Percentiles rank a stretch among this genome's conserved stretches.
Evolutionary conservation across 805 yeast genomes (phyloP).

Genomic region (Pichia exigua): DNA sequence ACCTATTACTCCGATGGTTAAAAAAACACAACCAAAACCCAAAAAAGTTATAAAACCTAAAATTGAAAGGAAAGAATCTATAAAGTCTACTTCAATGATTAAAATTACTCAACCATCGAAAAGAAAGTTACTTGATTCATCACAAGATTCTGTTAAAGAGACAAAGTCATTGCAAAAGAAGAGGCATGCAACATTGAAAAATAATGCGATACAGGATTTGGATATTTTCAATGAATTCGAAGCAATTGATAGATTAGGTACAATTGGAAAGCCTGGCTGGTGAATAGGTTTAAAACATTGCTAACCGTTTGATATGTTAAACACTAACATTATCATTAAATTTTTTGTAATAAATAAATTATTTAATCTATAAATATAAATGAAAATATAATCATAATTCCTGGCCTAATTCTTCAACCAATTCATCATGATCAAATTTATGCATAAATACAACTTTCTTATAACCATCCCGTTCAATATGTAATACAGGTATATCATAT

Average conservation of each 20-base stretch:
- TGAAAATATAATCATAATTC: slow-evolving; percentile 16
- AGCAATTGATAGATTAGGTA: slow-evolving; percentile 6
- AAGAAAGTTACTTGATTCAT: slow-evolving; percentile 7
- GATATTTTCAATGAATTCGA: slow-evolving; percentile 12
- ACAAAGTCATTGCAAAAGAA: neutral
- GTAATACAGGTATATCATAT: slow-evolving; percentile 74
- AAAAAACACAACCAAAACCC: neutral
- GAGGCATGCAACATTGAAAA: neutral
- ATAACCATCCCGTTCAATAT: slow-evolving; percentile 44
- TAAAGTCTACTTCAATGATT: neutral
- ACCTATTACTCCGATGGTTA: neutral
- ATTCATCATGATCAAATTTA: slow-evolving; percentile 46
- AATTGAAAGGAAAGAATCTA: neutral
- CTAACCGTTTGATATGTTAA: neutral
- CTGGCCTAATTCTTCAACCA: slow-evolving; percentile 43
- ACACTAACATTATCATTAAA: neutral
- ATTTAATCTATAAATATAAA: neutral
- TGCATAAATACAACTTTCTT: slow-evolving; percentile 62
- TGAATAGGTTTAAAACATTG: neutral
- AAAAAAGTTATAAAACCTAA: neutral
- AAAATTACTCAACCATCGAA: neutral
- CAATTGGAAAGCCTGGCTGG: slow-evolving; percentile 5
- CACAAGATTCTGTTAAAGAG: neutral
- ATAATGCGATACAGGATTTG: slow-evolving; percentile 1
- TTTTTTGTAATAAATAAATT: neutral